phyloP scores from a whole-genome alignment of 2,329 filamentous ascomycete species.

The Sarocladium brachiariae region DNA sequence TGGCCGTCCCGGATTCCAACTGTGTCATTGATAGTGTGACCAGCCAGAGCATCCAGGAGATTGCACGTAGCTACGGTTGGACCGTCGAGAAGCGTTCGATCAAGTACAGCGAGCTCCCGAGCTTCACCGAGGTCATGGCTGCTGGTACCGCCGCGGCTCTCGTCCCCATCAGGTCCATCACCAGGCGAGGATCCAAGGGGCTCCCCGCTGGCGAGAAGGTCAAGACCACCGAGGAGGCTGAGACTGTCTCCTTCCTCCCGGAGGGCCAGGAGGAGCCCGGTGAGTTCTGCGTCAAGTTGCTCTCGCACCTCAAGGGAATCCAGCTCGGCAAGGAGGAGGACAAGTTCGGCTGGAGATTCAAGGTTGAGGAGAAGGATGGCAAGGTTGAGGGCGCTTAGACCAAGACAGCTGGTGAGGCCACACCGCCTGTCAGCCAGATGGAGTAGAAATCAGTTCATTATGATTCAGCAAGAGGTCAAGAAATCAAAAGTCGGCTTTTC shows the following conservation, averaged over 20 bases:
- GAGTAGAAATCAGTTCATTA: constrained; percentile 16
- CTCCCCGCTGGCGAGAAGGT: constrained; percentile 27
- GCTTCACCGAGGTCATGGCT: constrained; percentile 71
- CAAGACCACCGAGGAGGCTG: constrained; percentile 32
- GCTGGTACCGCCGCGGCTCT: constrained; percentile 87
- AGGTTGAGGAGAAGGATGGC: constrained; percentile 38
- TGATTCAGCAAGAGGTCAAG: no score
- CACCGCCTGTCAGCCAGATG: constrained; percentile 27
- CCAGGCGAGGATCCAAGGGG: constrained; percentile 41
- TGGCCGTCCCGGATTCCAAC: constrained; percentile 78
- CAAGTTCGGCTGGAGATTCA: constrained; percentile 62
- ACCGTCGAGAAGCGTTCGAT: constrained; percentile 70
- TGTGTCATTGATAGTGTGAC: constrained; percentile 86
- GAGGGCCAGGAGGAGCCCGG: constrained; percentile 61
- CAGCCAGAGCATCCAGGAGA: constrained; percentile 67
- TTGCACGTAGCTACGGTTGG: constrained; percentile 76
- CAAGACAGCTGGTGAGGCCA: constrained; percentile 16
- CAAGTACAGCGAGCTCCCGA: constrained; percentile 50
- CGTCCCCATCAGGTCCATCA: constrained; percentile 88
- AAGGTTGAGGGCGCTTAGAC: constrained; percentile 26
- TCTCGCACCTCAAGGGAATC: constrained; percentile 74
- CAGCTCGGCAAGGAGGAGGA: constrained; percentile 77
- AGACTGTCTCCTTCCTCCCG: constrained; percentile 50
- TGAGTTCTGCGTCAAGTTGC: constrained; percentile 62
- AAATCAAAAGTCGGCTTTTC: no score